Evolutionary conservation across 441 rosid species (phyloP), one percentile per base, ranked within the genome.

Genomic region (Arabidopsis hybrid): DNA sequence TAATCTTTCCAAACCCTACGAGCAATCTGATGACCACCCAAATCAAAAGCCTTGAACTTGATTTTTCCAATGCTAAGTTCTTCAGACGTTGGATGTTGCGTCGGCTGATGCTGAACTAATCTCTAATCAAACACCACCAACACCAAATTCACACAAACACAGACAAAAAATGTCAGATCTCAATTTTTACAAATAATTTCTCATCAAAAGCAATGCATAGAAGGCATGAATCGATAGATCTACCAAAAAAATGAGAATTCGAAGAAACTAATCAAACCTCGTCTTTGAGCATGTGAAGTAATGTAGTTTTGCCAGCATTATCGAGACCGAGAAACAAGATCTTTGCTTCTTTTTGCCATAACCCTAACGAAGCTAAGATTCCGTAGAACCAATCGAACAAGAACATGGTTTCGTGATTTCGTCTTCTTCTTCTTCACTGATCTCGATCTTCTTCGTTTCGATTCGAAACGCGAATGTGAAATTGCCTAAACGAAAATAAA

Each of bases 21-120:
- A 40, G 93, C 96, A 75, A 91, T 91, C 84, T 87, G 92, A 81
- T 91, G 96, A 34, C 96, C 96, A 13, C 93, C 96, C 82, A 91
- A 85, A 78, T 91, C 95, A 84, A 91, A 89, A 39, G 97, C 95
- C 78, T 88, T 91, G 72, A 91, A 91, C 84, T 88, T 89, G 76
- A 91, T 91, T 74, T 85, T 83, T 53, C 95, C 95, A 76, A 89
- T 91, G 64, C 95, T 89, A 76, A 91, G 75, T 80, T 91, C 97
- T 67, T 89, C 97, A 2, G 93, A 91, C 6, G 97, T 88, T 7
- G 97, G 97, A 63, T 89, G 75, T 81, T 91, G 93, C 0, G 97
- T 89, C 4, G 93, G 97, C 75, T 91, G 95, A 46, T 91, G 97
- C 69, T 91, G 93, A 50, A 83, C 91, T 71, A 91, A 76, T 76